Evolutionary conservation across 164 flowering plant species (phyloP), one percentile per base, ranked within the genome.

Genomic region (Chimonanthus praecox): DNA sequence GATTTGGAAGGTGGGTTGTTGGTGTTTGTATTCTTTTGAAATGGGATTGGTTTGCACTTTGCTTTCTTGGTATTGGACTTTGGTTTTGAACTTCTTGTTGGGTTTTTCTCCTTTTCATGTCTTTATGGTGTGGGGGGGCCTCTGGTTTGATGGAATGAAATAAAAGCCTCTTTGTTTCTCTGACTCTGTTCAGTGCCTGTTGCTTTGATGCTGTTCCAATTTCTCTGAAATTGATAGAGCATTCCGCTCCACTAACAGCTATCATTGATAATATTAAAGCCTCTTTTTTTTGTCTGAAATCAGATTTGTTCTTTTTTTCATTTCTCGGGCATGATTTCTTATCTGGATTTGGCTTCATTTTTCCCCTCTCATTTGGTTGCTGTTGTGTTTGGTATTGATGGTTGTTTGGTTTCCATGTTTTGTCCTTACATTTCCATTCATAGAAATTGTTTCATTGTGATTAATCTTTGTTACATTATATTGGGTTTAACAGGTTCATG

Each of bases 1-100:
- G 98, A 94, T 94, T 81, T 64, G 70, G 67, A 92, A 94, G 98
- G 98, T 94, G 71, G 71, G 85, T 75, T 49, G 4, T 45, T 33
- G 33, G 33, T 33, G 33, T 33, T 33, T 13, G 7, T 72, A 13
- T 45, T 47, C 20, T 33, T 66, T 3, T 13, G 47, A 21, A 21
- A 18, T 33, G 21, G 21, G 9, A 44, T 66, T 66, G 68, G 68
- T 9, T 5, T 44, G 9, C 11, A 8, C 11, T 66, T 66, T 65
- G 10, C 45, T 3, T 43, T 54, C 60, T 33, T 33, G 33, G 33
- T 33, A 54, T 54, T 7, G 15, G 21, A 2, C 33, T n/a, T 61
- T 33, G 33, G 33, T 1, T 33, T 33, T 33, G 33, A 10, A 10
- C 49, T 50, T 46, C 8, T 50, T 50, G 58, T 9, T 58, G 47